These are phyloP conservation scores for Plasmopara muralis DNA, from an alignment of 352 stramenopile genomes.

Conservation along the genomic window DNA sequence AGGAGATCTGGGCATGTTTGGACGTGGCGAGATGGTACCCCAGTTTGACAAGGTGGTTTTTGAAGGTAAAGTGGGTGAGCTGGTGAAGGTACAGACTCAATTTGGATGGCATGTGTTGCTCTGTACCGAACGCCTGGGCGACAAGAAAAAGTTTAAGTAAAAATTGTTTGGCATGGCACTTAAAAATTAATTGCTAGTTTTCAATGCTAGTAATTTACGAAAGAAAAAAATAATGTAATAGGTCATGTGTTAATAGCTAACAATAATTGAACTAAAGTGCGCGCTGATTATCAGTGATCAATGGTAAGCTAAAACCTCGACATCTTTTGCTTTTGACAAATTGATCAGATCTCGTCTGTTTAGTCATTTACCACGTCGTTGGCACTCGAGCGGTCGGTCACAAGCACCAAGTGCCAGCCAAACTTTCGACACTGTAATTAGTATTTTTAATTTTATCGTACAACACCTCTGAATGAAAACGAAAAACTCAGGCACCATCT, in stretches of 20 bases:
- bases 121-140: slow-evolving; percentile 52
- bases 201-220: too few species aligned
- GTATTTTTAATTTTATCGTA: slow-evolving; percentile 1
- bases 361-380: slow-evolving; percentile 17
- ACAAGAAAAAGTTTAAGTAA: slow-evolving; percentile 23
- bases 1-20: slow-evolving; percentile 60
- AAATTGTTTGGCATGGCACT: too few species aligned
- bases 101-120: slow-evolving; percentile 77
- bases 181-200: too few species aligned
- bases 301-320: too few species aligned
- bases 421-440: slow-evolving; percentile 36
- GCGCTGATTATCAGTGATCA: too few species aligned
- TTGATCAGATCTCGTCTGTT: slow-evolving; percentile 18
- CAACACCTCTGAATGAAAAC: background rate
- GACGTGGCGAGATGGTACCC: slow-evolving; percentile 65
- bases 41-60: slow-evolving; percentile 71
- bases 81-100: slow-evolving; percentile 61
- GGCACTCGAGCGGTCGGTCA: slow-evolving; percentile 52
- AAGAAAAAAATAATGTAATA: too few species aligned
- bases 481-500: slow-evolving; percentile 77
- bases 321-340: too few species aligned
- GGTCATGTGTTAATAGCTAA: too few species aligned
- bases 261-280: too few species aligned
- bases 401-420: slow-evolving; percentile 76
- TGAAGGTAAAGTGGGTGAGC: slow-evolving; percentile 40